phyloP scores from a whole-genome alignment of 805 yeast genomes.

The Ogataea glucozyma region DNA sequence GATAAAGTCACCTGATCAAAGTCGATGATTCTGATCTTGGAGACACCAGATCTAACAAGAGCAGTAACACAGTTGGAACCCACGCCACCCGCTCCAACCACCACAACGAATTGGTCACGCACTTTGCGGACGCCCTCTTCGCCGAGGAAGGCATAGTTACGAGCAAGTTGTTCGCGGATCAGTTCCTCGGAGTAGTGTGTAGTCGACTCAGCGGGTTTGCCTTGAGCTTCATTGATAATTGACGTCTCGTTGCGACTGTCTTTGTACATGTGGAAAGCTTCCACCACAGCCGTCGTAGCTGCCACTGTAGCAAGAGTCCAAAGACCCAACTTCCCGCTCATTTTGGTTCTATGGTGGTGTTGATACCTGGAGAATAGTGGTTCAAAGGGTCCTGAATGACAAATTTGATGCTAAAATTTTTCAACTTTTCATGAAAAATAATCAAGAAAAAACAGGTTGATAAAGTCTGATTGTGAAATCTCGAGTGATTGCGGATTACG shows the following conservation, averaged over 20 bases:
- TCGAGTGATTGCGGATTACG: too few species aligned
- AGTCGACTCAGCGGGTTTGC: conserved; percentile 2
- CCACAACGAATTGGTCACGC: conserved; percentile 69
- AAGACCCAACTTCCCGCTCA: conserved; percentile 15
- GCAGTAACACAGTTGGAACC: conserved; percentile 96
- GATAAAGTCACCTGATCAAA: conserved; percentile 95
- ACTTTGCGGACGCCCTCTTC: conserved; percentile 78
- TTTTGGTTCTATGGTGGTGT: neutral
- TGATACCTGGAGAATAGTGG: neutral
- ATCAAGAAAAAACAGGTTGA: too few species aligned
- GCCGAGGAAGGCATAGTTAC: conserved; percentile 90
- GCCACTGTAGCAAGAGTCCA: conserved; percentile 33
- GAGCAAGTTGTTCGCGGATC: conserved; percentile 86
- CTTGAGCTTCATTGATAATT: neutral
- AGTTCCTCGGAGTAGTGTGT: conserved; percentile 59
- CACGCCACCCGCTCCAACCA: conserved; percentile 96
- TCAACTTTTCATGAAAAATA: too few species aligned
- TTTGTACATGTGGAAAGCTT: conserved; percentile 35
- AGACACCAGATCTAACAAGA: conserved; percentile 88
- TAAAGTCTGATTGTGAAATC: too few species aligned
- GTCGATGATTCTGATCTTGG: conserved; percentile 76
- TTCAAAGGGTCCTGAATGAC: too few species aligned
- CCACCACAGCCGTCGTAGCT: conserved; percentile 39
- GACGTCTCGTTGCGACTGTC: conserved; percentile 3
- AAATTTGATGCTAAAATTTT: too few species aligned